Conservation (phyloP, 805 yeast genomes). For the Sugiyamaella marilandica region DNA sequence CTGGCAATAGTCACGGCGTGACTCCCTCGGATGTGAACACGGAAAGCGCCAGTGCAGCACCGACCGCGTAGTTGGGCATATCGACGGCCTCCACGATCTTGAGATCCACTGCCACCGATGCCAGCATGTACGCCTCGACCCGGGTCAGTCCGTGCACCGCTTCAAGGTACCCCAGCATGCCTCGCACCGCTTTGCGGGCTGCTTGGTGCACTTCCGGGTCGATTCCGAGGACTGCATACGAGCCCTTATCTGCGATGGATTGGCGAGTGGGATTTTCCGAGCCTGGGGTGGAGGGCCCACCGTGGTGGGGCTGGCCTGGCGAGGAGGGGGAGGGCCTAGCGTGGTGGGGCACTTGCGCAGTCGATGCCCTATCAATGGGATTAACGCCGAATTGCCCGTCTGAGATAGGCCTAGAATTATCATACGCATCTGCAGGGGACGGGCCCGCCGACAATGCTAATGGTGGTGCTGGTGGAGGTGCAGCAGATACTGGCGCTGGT, state of each 20-base stretch:
- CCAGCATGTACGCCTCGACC: slow-evolving; percentile 13
- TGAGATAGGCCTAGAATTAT: no score
- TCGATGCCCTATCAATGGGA: no score
- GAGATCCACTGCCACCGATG: slow-evolving; percentile 13
- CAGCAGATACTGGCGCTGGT: no score
- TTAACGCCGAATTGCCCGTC: no score
- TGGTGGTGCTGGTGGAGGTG: no score
- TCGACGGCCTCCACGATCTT: slow-evolving; percentile 15
- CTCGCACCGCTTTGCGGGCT: slow-evolving; percentile 9
- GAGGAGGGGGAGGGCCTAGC: no score
- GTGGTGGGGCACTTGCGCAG: no score
- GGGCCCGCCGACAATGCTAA: no score
- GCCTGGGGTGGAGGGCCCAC: not conserved
- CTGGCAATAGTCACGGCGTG: no score
- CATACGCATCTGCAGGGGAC: no score
- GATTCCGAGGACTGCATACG: slow-evolving; percentile 11
- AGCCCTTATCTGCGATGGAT: slow-evolving; percentile 10
- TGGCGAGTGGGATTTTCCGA: not conserved
- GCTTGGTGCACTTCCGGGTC: slow-evolving; percentile 12
- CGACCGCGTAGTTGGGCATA: slow-evolving; percentile 15
- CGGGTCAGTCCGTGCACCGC: slow-evolving; percentile 4
- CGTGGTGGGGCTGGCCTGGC: no score
- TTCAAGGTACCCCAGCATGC: slow-evolving; percentile 8
- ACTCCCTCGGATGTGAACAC: slow-evolving; percentile 6
- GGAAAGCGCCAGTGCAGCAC: slow-evolving; percentile 10